Conservation (phyloP, 345 rosid species). For the Theobroma cacao region DNA sequence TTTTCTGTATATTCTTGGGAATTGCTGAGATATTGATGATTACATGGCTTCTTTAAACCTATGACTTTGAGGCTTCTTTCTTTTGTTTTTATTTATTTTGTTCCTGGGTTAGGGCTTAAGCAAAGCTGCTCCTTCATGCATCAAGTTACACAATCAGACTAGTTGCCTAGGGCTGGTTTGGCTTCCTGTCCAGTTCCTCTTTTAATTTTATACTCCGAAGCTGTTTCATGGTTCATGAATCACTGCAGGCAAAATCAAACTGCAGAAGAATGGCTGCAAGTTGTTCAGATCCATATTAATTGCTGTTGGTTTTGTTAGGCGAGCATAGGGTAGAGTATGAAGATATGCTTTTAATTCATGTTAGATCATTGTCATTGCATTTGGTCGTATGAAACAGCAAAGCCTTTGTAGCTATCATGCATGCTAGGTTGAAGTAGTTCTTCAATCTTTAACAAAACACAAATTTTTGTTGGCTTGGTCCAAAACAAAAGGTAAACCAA, state of each 20-base stretch:
- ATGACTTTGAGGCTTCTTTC: background rate
- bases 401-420: background rate
- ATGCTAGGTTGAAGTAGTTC: background rate
- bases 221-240: background rate
- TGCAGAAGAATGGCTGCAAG: background rate
- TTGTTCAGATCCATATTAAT: background rate
- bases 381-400: background rate
- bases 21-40: background rate
- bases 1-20: background rate
- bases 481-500: background rate
- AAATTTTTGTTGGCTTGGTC: background rate
- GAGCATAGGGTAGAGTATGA: background rate
- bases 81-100: background rate
- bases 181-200: background rate
- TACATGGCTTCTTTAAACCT: background rate
- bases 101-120: background rate
- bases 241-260: background rate
- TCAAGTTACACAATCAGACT: background rate
- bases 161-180: background rate
- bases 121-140: background rate
- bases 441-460: background rate
- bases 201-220: background rate
- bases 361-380: background rate
- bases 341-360: background rate
- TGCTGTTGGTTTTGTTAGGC: background rate